Percentiles rank a stretch among this genome's conserved stretches.
These are phyloP conservation scores for Ottelia alismoides DNA, from an alignment of 106 monocot species.

Conservation along the genomic window DNA sequence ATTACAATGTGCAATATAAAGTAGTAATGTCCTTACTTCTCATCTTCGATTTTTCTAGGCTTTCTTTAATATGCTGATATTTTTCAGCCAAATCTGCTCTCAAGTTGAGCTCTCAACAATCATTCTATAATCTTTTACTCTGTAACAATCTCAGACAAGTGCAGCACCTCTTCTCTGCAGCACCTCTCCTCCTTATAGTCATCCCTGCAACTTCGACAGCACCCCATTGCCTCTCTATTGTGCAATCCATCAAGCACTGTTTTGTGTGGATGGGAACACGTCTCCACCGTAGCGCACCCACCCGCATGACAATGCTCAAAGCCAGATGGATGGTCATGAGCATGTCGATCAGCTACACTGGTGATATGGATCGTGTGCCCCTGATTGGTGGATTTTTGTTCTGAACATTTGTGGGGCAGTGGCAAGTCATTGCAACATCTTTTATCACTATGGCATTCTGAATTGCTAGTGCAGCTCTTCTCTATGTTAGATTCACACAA, in stretches of 20 bases:
- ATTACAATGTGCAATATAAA: too few relatives aligned
- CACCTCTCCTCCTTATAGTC: constrained; percentile 17
- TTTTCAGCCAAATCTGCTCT: too few relatives aligned
- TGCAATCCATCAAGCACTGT: not conserved
- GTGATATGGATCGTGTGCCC: not conserved
- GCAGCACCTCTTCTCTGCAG: constrained; percentile 22
- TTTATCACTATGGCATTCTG: too few relatives aligned
- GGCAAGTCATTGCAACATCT: too few relatives aligned
- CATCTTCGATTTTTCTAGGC: too few relatives aligned
- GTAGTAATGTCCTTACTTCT: too few relatives aligned
- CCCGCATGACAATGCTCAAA: not conserved
- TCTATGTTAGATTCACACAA: not conserved
- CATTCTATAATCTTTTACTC: too few relatives aligned
- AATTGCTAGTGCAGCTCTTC: too few relatives aligned
- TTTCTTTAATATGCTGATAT: too few relatives aligned
- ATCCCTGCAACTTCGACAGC: constrained; percentile 33
- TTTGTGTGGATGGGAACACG: not conserved
- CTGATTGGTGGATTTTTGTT: not conserved
- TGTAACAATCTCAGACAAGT: constrained; percentile 43
- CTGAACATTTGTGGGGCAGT: not conserved
- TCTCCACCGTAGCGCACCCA: not conserved
- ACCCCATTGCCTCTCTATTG: constrained; percentile 12
- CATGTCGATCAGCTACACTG: not conserved
- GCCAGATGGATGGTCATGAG: too few relatives aligned
- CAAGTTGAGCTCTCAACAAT: not conserved